phyloP scores from a whole-genome alignment of 768 basidiomycete species.

The Kwoniella newhampshirensis region DNA sequence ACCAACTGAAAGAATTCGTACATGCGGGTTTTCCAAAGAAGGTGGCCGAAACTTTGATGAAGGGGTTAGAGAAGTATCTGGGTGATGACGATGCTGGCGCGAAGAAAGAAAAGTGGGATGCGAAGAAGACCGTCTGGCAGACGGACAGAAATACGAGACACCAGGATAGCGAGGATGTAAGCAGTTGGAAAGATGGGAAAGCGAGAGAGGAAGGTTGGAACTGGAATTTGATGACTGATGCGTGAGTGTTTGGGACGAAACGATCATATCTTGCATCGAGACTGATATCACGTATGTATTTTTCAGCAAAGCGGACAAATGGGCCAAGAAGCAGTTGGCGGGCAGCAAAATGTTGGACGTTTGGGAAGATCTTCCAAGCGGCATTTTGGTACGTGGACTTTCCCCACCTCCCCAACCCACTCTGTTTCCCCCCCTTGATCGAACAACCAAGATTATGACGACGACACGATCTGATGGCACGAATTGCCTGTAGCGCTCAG shows the following conservation, averaged over 20 bases:
- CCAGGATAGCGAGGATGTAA: constrained; percentile 20
- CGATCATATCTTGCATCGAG: no score
- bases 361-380: constrained; percentile 47
- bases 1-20: constrained; percentile 27
- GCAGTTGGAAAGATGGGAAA: constrained; percentile 36
- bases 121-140: constrained; percentile 45
- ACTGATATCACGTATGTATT: no score
- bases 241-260: no score
- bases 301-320: constrained; percentile 34
- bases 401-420: background rate
- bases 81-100: background rate
- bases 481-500: constrained; percentile 33
- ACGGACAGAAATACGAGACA: constrained; percentile 38
- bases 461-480: background rate
- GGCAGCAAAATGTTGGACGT: constrained; percentile 36
- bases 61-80: constrained; percentile 22
- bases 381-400: constrained; percentile 44
- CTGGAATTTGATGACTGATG: constrained; percentile 45
- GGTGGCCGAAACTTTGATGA: constrained; percentile 9
- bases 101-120: constrained; percentile 28
- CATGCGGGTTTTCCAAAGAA: constrained; percentile 27
- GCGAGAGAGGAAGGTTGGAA: constrained; percentile 45
- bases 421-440: background rate
- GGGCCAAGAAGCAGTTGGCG: constrained; percentile 24
- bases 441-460: background rate